Conservation (phyloP, 768 basidiomycete genomes). For the Boletus barrowsii region DNA sequence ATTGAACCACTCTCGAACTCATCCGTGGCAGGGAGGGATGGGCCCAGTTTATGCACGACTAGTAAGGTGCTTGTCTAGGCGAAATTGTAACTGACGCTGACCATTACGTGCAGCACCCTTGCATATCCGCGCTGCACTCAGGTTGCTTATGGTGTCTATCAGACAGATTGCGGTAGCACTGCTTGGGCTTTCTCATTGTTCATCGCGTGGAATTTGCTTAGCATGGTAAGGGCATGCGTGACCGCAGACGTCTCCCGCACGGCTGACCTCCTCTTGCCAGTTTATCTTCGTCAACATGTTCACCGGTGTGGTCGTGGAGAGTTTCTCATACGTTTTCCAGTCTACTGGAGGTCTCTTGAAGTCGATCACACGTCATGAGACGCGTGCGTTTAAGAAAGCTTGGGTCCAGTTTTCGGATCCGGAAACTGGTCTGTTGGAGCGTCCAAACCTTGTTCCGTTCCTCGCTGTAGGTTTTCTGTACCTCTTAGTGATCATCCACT, state of each 20-base stretch:
- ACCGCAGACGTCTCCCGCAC: conserved; percentile 7
- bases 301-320: conserved; percentile 94
- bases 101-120: conserved; percentile 50
- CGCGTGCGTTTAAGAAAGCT: conserved; percentile 91
- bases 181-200: conserved; percentile 84
- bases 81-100: not conserved
- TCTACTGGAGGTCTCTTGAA: conserved; percentile 69
- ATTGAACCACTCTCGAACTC: not conserved
- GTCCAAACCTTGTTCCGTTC: conserved; percentile 69
- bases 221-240: conserved; percentile 62
- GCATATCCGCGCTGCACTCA: conserved; percentile 81
- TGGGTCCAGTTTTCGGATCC: conserved; percentile 85
- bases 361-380: conserved; percentile 83
- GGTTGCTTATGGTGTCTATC: conserved; percentile 38
- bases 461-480: conserved; percentile 59
- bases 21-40: conserved; percentile 71
- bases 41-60: conserved; percentile 98
- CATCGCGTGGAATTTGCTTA: conserved; percentile 92
- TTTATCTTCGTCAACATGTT: conserved; percentile 97
- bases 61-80: conserved; percentile 39
- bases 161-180: conserved; percentile 86
- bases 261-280: conserved; percentile 37
- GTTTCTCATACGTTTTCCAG: conserved; percentile 94
- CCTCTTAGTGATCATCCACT: not conserved
- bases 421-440: conserved; percentile 75